Percentiles rank a stretch among this genome's conserved stretches.
Conservation (phyloP, 768 basidiomycete genomes). For the Austroboletus festivus region DNA sequence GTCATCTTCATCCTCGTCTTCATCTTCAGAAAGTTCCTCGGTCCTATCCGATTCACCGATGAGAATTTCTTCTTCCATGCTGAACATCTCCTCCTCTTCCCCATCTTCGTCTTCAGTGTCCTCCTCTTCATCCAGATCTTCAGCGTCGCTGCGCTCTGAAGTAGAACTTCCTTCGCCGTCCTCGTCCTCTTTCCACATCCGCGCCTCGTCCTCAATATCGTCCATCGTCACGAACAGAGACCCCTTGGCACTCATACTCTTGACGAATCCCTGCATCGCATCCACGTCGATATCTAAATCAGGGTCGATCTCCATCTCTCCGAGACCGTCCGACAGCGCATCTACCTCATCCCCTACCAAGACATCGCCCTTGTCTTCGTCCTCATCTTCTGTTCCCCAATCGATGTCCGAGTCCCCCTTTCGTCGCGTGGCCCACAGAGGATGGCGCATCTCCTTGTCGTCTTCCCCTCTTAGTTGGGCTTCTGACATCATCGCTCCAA, state of each 20-base stretch:
- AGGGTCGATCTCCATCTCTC: slow-evolving; percentile 65
- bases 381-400: slow-evolving; percentile 52
- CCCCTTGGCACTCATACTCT: slow-evolving; percentile 48
- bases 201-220: slow-evolving; percentile 57
- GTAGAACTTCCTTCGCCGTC: slow-evolving; percentile 26
- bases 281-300: slow-evolving; percentile 46
- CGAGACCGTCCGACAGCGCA: slow-evolving; percentile 28
- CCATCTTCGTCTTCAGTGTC: slow-evolving; percentile 28
- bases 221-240: slow-evolving; percentile 56
- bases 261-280: slow-evolving; percentile 54
- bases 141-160: slow-evolving; percentile 32
- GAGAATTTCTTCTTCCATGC: slow-evolving; percentile 46
- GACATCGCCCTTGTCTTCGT: slow-evolving; percentile 11
- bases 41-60: slow-evolving; percentile 33
- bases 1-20: slow-evolving; percentile 36
- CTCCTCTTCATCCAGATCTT: slow-evolving; percentile 21
- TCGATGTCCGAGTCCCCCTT: slow-evolving; percentile 66
- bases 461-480: slow-evolving; percentile 40
- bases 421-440: slow-evolving; percentile 49
- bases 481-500: slow-evolving; percentile 56
- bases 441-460: slow-evolving; percentile 31
- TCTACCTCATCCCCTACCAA: slow-evolving; percentile 30
- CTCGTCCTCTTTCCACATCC: slow-evolving; percentile 49
- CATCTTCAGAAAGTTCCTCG: slow-evolving; percentile 28
- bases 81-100: slow-evolving; percentile 37